phyloP scores from a whole-genome alignment of 768 basidiomycete genomes.

The Agrocybe pediades region DNA sequence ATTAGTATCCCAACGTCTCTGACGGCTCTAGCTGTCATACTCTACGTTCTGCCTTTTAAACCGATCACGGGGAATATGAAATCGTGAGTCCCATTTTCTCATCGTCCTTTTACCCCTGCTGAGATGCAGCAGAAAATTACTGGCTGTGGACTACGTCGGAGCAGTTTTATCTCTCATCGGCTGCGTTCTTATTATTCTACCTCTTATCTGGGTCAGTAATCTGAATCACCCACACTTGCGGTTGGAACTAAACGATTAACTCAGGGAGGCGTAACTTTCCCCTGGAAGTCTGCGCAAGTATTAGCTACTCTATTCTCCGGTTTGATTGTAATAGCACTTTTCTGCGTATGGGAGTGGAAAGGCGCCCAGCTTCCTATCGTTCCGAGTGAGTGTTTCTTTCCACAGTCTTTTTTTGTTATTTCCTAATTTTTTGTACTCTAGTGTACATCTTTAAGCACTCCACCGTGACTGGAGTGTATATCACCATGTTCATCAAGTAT shows the following conservation, averaged over 20 bases:
- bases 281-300: constrained; percentile 71
- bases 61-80: constrained; percentile 62
- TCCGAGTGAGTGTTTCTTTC: constrained; percentile 48
- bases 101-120: not conserved
- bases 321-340: constrained; percentile 51
- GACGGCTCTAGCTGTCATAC: constrained; percentile 53
- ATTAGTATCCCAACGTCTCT: constrained; percentile 64
- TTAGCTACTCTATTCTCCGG: constrained; percentile 61
- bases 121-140: constrained; percentile 51
- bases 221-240: not conserved
- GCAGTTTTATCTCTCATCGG: constrained; percentile 57
- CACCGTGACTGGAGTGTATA: constrained; percentile 70
- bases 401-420: not conserved
- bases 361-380: constrained; percentile 71
- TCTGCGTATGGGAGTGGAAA: constrained; percentile 76
- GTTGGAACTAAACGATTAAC: not conserved
- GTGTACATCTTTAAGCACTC: constrained; percentile 72
- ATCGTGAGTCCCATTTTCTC: constrained; percentile 30
- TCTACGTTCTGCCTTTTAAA: constrained; percentile 69
- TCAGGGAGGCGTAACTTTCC: constrained; percentile 72
- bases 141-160: constrained; percentile 67
- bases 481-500: constrained; percentile 70
- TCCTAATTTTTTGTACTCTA: constrained; percentile 20
- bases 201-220: constrained; percentile 66
- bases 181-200: constrained; percentile 65